Conservation (phyloP, 1,284 basidiomycete genomes). For the Marasmius oreades region DNA sequence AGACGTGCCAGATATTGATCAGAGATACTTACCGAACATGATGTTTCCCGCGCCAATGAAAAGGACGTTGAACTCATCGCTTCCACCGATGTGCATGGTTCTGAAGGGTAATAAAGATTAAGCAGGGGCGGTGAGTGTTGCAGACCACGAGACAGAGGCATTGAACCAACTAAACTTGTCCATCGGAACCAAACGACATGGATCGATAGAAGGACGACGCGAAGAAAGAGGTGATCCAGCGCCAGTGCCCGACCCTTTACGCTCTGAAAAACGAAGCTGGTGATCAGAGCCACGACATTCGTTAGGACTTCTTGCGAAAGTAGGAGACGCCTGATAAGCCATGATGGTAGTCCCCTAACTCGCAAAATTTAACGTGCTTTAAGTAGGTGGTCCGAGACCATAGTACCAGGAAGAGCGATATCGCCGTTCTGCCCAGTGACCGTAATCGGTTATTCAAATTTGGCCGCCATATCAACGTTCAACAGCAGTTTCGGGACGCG, state of each 20-base stretch:
- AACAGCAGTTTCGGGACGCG: too few relatives aligned
- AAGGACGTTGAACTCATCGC: conserved; percentile 82
- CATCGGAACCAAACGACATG: conserved; percentile 70
- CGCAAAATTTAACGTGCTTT: too few relatives aligned
- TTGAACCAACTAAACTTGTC: conserved; percentile 58
- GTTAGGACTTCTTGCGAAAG: conserved; percentile 21
- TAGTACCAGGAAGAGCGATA: too few relatives aligned
- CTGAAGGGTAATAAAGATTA: conserved; percentile 35
- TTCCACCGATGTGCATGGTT: conserved; percentile 50
- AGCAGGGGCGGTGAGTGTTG: conserved; percentile 7
- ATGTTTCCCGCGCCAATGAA: conserved; percentile 93
- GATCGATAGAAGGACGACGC: conserved; percentile 71
- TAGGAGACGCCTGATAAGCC: conserved; percentile 4
- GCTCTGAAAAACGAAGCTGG: conserved; percentile 32
- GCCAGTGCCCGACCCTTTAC: conserved; percentile 39
- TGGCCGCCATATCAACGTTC: too few relatives aligned
- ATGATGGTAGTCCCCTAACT: too few relatives aligned
- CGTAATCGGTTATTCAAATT: too few relatives aligned
- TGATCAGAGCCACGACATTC: conserved; percentile 33
- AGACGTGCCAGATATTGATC: conserved; percentile 11
- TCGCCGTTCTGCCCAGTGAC: too few relatives aligned
- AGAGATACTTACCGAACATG: conserved; percentile 72
- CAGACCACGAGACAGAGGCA: neutral
- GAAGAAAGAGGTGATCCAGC: conserved; percentile 32
- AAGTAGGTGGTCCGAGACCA: too few relatives aligned